phyloP scores from a whole-genome alignment of 441 rosid species.

The Gossypium davidsonii region DNA sequence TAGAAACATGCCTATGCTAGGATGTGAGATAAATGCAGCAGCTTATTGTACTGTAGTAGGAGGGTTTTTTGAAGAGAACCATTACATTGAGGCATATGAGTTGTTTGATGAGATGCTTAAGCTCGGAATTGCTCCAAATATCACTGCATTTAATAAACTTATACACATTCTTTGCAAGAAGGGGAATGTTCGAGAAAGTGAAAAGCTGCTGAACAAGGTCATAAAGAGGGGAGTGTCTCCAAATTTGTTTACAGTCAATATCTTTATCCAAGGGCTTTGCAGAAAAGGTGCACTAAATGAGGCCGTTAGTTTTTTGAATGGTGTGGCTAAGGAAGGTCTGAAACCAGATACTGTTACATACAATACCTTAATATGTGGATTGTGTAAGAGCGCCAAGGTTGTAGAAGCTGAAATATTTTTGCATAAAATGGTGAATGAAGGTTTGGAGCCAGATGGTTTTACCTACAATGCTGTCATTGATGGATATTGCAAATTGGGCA shows the following conservation, averaged over 20 bases:
- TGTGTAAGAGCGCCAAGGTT: conserved; percentile 58
- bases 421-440: conserved; percentile 74
- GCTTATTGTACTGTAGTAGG: conserved; percentile 69
- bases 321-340: conserved; percentile 46
- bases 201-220: conserved; percentile 64
- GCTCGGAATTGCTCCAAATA: conserved; percentile 43
- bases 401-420: conserved; percentile 68
- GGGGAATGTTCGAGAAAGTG: conserved; percentile 69
- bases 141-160: conserved; percentile 69
- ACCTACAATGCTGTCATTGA: conserved; percentile 66
- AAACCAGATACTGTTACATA: conserved; percentile 75
- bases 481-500: conserved; percentile 68
- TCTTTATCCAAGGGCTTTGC: conserved; percentile 75
- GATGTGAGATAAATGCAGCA: conserved; percentile 65
- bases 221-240: conserved; percentile 66
- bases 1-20: conserved; percentile 66
- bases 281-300: conserved; percentile 50
- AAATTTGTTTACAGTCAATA: conserved; percentile 74
- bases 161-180: conserved; percentile 69
- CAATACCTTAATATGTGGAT: conserved; percentile 74
- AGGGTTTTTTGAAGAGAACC: conserved; percentile 65
- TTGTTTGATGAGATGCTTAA: conserved; percentile 76
- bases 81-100: conserved; percentile 49
- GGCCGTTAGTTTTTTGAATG: conserved; percentile 59
- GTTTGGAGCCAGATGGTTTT: conserved; percentile 68